Percentiles rank a stretch among this genome's conserved stretches.
Evolutionary conservation across 805 yeast species (phyloP).

Genomic region (Yarrowia porcina): DNA sequence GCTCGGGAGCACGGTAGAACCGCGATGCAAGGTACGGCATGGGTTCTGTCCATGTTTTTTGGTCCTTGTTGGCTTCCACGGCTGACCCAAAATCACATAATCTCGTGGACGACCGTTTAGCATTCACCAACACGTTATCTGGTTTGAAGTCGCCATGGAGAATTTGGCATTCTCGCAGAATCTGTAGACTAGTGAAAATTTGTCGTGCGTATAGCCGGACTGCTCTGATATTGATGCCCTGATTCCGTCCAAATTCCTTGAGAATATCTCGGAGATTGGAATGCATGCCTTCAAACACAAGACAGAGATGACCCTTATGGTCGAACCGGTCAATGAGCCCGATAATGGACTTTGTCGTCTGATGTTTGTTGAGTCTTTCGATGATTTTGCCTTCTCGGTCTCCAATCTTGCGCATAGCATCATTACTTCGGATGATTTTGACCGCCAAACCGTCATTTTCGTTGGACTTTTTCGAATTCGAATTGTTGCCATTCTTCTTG

Average conservation of each 20-base stretch:
- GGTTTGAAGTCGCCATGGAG: conserved; percentile 93
- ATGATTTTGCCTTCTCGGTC: conserved; percentile 65
- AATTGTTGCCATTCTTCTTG: no score
- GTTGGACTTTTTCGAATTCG: no score
- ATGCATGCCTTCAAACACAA: conserved; percentile 78
- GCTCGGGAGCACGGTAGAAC: conserved; percentile 78
- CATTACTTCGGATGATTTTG: conserved; percentile 63
- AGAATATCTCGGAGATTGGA: conserved; percentile 72
- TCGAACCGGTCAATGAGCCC: conserved; percentile 67
- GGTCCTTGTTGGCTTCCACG: conserved; percentile 35
- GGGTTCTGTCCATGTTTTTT: conserved; percentile 28
- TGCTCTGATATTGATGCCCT: conserved; percentile 68
- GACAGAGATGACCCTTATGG: conserved; percentile 80
- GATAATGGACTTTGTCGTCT: conserved; percentile 58
- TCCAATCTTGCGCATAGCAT: conserved; percentile 63
- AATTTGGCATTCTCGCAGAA: conserved; percentile 64
- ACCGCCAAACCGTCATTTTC: conserved; percentile 44
- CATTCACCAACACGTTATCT: conserved; percentile 74
- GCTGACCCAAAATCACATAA: conserved; percentile 92
- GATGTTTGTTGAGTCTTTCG: conserved; percentile 57
- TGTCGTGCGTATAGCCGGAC: conserved; percentile 70
- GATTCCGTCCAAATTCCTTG: conserved; percentile 78
- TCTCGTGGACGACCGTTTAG: conserved; percentile 61
- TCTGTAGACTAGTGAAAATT: conserved; percentile 63
- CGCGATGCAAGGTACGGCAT: conserved; percentile 49